Evolutionary conservation across 345 rosid genomes (phyloP).

Genomic region (Brassica rapa): DNA sequence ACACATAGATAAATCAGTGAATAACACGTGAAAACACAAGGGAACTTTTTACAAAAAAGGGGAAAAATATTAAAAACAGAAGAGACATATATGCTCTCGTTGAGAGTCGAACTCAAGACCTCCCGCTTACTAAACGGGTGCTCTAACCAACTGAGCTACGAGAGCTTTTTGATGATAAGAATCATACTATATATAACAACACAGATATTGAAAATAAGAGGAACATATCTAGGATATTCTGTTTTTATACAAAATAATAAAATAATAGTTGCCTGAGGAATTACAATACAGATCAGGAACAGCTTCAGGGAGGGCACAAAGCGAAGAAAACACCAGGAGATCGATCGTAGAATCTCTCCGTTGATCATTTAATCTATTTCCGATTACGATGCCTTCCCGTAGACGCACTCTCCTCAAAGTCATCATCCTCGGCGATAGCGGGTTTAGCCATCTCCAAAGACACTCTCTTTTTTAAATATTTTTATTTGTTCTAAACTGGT

Average conservation of each 20-base stretch:
- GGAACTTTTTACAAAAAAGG: too few species aligned
- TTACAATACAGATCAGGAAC: slow-evolving; percentile 37
- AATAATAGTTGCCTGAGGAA: slow-evolving; percentile 14
- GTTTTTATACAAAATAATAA: slow-evolving; percentile 3
- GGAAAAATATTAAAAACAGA: too few species aligned
- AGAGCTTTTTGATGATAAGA: slow-evolving; percentile 45
- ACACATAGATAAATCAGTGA: not conserved
- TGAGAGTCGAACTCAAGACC: slow-evolving; percentile 99
- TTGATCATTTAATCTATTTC: not conserved
- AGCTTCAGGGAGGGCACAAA: slow-evolving; percentile 9
- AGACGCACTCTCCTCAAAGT: slow-evolving; percentile 90
- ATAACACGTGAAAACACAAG: too few species aligned
- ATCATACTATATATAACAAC: not conserved
- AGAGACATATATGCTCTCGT: slow-evolving; percentile 55
- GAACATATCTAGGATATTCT: not conserved
- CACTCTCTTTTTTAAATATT: not conserved
- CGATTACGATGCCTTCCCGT: slow-evolving; percentile 74
- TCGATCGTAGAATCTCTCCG: slow-evolving; percentile 9
- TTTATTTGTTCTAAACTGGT: not conserved
- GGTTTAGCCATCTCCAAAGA: slow-evolving; percentile 49
- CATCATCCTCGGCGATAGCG: slow-evolving; percentile 99
- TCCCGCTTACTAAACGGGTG: slow-evolving; percentile 98
- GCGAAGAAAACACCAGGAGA: not conserved
- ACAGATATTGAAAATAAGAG: not conserved
- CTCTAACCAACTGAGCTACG: slow-evolving; percentile 99